Evolutionary conservation across 495 filamentous ascomycete species (phyloP).

Genomic region (Hypoxylon perforatum): DNA sequence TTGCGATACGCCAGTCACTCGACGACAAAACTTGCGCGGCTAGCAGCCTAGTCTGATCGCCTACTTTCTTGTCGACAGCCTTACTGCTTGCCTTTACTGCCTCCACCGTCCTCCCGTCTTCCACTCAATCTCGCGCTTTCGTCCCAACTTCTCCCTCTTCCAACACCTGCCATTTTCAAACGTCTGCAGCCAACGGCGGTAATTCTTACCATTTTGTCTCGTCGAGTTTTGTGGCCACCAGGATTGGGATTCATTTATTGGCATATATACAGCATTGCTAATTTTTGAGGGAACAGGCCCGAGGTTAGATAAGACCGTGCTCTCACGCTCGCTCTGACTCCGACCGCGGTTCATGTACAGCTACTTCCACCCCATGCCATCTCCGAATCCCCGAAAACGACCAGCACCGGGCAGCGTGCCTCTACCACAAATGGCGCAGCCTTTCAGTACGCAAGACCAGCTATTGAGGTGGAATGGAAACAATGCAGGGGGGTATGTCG

Average conservation of each 20-base stretch:
- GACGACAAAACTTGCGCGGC: slow-evolving; percentile 21
- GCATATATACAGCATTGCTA: slow-evolving; percentile 10
- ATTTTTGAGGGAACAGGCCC: slow-evolving; percentile 11
- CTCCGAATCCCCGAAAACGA: slow-evolving; percentile 73
- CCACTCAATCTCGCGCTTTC: slow-evolving; percentile 9
- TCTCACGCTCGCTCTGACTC: background rate
- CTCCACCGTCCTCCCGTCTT: slow-evolving; percentile 22
- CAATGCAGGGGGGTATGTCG: slow-evolving; percentile 47
- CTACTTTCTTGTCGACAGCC: slow-evolving; percentile 32
- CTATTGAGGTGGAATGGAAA: slow-evolving; percentile 55
- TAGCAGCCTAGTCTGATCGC: slow-evolving; percentile 31
- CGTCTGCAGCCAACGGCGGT: slow-evolving; percentile 2
- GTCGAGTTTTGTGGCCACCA: background rate
- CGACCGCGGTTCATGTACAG: slow-evolving; percentile 46
- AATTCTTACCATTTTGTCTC: background rate
- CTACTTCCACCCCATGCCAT: slow-evolving; percentile 55
- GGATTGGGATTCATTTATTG: background rate
- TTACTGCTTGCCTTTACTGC: slow-evolving; percentile 18
- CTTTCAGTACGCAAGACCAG: slow-evolving; percentile 53
- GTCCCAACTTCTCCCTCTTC: slow-evolving; percentile 15
- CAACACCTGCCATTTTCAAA: slow-evolving; percentile 13
- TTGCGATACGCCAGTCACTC: slow-evolving; percentile 23
- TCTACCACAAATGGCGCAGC: slow-evolving; percentile 60
- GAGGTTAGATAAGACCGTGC: slow-evolving; percentile 15
- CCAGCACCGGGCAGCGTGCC: slow-evolving; percentile 74